A percentile compares a stretch with the other conserved stretches of the same genome.
These are phyloP conservation scores for Suillus luteus DNA, from an alignment of 768 basidiomycete genomes.

Conservation along the genomic window DNA sequence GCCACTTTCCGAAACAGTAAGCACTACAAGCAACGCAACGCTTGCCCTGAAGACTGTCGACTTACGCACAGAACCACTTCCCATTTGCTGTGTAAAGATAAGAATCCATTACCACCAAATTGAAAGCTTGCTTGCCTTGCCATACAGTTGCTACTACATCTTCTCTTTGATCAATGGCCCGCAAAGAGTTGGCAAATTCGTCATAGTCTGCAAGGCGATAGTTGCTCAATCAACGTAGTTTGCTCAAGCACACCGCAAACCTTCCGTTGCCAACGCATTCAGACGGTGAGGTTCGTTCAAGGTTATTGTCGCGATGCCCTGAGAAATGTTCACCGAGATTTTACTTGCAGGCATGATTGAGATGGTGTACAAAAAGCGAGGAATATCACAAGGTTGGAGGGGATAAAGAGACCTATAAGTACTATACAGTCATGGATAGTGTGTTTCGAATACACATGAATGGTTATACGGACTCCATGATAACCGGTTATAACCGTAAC, in stretches of 20 bases:
- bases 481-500: not conserved
- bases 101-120: not conserved
- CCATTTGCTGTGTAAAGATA: slow-evolving; percentile 49
- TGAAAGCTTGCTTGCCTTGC: slow-evolving; percentile 48
- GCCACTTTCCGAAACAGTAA: slow-evolving; percentile 42
- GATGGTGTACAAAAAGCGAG: not conserved
- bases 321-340: slow-evolving; percentile 48
- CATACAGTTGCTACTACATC: slow-evolving; percentile 68
- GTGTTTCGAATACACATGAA: not conserved
- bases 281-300: slow-evolving; percentile 59
- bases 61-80: slow-evolving; percentile 75
- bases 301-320: slow-evolving; percentile 69
- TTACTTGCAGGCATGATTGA: slow-evolving; percentile 40
- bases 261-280: slow-evolving; percentile 61
- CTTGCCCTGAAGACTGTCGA: slow-evolving; percentile 8
- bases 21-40: slow-evolving; percentile 1
- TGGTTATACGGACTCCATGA: no score
- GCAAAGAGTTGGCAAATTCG: slow-evolving; percentile 55
- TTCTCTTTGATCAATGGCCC: slow-evolving; percentile 57
- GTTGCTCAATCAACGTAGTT: not conserved
- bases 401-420: not conserved
- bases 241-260: slow-evolving; percentile 28
- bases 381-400: not conserved
- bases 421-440: no score
- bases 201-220: slow-evolving; percentile 52